Evolutionary conservation across 495 filamentous ascomycete genomes (phyloP), one percentile per base, ranked within the genome.

Genomic region (Penicillium manginii): DNA sequence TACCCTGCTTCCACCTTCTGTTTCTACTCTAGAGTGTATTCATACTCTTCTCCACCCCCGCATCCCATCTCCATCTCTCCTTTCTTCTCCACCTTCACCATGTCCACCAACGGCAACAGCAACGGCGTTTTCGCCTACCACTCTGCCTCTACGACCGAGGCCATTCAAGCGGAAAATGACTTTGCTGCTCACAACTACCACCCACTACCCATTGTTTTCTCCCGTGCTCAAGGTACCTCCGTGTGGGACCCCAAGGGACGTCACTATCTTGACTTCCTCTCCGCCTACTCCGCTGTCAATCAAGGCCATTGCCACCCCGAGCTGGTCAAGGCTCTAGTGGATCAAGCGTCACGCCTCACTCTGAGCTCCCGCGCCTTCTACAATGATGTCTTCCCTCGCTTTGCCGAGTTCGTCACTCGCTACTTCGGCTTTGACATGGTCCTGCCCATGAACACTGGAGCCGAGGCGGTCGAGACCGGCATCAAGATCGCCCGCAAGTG

Each of bases 151-250:
- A 91, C 91, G n/a, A 76, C 84, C 33, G 79, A 80, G 57, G 94
- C 94, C 55, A 92, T 97, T 67, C 73, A 84, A 26, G 82, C 86
- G 55, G 94, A 99, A 77, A 78, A 91, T 65, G 79, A 87, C 51
- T 93, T 85, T 75, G 94, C 94, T 42, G 94, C 94, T 43, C 94
- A 99, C 84, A 99, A 99, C 77, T 99, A 99, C 78, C 92, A 97
- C 77, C 94, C 96, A 18, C 87, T 99, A 9, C 96, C 96, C 14
- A 84, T 98, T 33, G 93, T 97, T 59, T 93, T 96, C 70, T 81
- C 93, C 22, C 86, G 85, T 35, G 93, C 90, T 22, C 81, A 86
- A 57, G 94, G 96, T 12, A 89, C 85, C 63, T 85, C 86, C 54
- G 96, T 98, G 52, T 98, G 93, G 93, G 94, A 99, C 70, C 94